Evolutionary conservation across 2,329 filamentous ascomycete genomes (phyloP).

Genomic region (Salinomyces thailandicus): DNA sequence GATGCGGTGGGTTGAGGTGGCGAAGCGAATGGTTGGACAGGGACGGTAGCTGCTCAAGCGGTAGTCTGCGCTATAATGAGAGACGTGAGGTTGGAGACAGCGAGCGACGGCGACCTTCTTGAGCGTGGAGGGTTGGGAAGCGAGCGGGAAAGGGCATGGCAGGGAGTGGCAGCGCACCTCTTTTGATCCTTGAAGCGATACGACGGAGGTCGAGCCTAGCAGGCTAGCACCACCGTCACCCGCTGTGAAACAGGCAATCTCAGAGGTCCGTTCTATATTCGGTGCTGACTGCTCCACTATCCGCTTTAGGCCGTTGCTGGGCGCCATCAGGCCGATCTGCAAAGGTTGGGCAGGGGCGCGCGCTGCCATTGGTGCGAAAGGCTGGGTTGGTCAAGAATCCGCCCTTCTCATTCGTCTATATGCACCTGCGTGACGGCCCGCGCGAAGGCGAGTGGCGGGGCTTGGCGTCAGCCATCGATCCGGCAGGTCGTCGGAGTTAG

Average conservation of each 20-base stretch:
- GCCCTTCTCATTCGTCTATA: not conserved
- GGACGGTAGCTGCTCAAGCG: too few species aligned
- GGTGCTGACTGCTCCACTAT: not conserved
- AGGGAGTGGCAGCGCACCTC: not conserved
- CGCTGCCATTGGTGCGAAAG: not conserved
- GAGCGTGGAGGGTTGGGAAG: not conserved
- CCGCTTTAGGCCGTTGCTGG: not conserved
- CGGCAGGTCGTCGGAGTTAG: not conserved
- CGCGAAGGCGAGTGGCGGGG: not conserved
- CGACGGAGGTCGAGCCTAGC: not conserved
- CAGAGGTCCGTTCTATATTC: not conserved
- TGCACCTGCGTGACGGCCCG: not conserved
- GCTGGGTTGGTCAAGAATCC: not conserved
- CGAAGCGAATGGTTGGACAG: too few species aligned
- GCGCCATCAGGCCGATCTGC: not conserved
- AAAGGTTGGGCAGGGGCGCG: not conserved
- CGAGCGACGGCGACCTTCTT: not conserved
- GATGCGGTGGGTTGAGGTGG: not conserved
- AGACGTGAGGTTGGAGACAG: not conserved
- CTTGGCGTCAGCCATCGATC: not conserved
- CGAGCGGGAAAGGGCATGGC: not conserved
- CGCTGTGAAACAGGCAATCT: not conserved
- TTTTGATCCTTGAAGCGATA: not conserved
- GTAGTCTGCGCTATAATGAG: not conserved
- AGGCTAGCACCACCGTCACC: not conserved